phyloP scores from a whole-genome alignment of 352 stramenopile genomes.

The Pythium grandisporangium region DNA sequence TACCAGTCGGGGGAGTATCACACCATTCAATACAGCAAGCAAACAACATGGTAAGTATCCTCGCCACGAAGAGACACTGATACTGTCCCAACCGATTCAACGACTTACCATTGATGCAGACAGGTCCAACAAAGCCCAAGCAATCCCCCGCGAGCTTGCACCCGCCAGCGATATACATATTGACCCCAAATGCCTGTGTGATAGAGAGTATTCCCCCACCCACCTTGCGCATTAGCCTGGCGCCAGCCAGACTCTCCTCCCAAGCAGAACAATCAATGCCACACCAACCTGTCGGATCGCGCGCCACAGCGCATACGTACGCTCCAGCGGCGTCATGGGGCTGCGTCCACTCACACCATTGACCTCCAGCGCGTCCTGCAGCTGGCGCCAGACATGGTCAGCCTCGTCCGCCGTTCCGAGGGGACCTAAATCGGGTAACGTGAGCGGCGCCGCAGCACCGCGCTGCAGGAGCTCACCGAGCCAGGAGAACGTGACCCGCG shows the following conservation, averaged over 20 bases:
- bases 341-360: conserved; percentile 7
- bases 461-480: conserved; percentile 24
- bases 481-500: conserved; percentile 21
- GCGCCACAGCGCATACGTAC: conserved; percentile 28
- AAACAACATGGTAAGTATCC: neutral
- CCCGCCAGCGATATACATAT: conserved; percentile 84
- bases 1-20: neutral
- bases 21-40: conserved; percentile 7
- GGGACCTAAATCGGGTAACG: conserved; percentile 25
- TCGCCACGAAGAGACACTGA: no score
- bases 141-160: conserved; percentile 92
- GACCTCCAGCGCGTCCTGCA: conserved; percentile 11
- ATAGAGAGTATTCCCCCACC: no score
- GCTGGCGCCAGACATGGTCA: conserved; percentile 14
- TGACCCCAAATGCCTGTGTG: conserved; percentile 78
- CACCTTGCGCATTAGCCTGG: no score
- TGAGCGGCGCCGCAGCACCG: conserved; percentile 25
- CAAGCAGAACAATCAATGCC: neutral
- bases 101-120: conserved; percentile 28
- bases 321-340: conserved; percentile 16
- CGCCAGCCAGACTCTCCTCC: conserved; percentile 6
- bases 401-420: conserved; percentile 26
- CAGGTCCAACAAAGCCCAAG: conserved; percentile 86
- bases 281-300: conserved; percentile 23
- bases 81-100: no score